A percentile compares a stretch with the other conserved stretches of the same genome.
phyloP scores from a whole-genome alignment of 495 filamentous ascomycete genomes.

The Neurospora sp. region DNA sequence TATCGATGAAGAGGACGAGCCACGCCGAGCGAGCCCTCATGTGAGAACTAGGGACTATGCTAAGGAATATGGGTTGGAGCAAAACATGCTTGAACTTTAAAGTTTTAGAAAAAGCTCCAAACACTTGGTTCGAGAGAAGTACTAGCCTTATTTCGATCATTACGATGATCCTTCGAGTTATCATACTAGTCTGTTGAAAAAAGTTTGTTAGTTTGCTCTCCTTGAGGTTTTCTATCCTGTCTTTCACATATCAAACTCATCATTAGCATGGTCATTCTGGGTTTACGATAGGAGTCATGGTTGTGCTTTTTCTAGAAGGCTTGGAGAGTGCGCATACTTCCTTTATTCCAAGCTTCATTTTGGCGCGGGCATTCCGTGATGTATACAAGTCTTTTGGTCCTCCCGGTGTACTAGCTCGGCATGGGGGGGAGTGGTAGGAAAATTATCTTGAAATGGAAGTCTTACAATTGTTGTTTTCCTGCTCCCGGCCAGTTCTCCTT shows the following conservation, averaged over 20 bases:
- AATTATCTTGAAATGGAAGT: neutral
- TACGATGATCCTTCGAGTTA: neutral
- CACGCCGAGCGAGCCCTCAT: conserved; percentile 23
- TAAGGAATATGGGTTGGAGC: neutral
- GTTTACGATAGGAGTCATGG: neutral
- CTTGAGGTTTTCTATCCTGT: neutral
- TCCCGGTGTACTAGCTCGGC: neutral
- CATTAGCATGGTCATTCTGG: neutral
- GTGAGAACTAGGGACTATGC: conserved; percentile 6
- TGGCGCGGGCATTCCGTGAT: neutral
- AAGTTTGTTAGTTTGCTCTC: neutral
- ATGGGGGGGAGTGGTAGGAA: neutral
- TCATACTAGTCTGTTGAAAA: neutral
- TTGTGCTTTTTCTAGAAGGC: neutral
- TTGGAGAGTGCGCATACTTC: neutral
- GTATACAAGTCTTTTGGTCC: neutral
- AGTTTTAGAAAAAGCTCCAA: neutral
- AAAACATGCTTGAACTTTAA: neutral
- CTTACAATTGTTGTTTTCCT: neutral
- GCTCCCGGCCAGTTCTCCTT: neutral
- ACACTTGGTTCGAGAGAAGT: neutral
- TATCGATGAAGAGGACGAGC: conserved; percentile 31
- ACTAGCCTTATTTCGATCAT: neutral
- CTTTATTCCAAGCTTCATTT: neutral
- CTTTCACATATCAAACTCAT: neutral